Evolutionary conservation across 108 stramenopile species (phyloP).

Genomic region (Phaeodactylum tricornutum): DNA sequence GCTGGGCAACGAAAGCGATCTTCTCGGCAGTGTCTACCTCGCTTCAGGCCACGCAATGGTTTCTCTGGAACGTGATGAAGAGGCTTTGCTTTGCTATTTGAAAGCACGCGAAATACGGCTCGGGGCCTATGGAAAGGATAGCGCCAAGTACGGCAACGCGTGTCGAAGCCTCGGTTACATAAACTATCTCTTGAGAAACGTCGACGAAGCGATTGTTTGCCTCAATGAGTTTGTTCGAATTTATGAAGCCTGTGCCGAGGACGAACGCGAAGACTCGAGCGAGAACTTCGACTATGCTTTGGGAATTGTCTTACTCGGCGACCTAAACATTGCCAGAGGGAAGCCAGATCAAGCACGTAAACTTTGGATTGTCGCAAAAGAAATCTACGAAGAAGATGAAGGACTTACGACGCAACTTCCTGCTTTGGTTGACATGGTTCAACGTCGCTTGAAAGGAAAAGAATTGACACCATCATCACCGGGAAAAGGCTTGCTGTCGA

Average conservation of each 20-base stretch:
- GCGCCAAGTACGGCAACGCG: slow-evolving; percentile 9
- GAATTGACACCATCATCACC: slow-evolving; percentile 1
- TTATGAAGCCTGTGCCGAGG: slow-evolving; percentile 1
- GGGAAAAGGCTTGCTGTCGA: background rate
- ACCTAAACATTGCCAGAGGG: slow-evolving; percentile 10
- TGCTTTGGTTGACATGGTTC: slow-evolving; percentile 1
- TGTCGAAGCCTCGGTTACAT: slow-evolving; percentile 15
- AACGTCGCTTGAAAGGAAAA: background rate
- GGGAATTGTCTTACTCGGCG: slow-evolving; percentile 14
- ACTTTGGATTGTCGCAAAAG: slow-evolving; percentile 10
- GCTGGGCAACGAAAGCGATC: slow-evolving; percentile 5
- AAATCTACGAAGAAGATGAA: slow-evolving; percentile 3
- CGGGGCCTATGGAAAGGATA: slow-evolving; percentile 12
- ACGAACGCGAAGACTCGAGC: background rate
- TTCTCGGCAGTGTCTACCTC: slow-evolving; percentile 10
- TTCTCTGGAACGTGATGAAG: background rate
- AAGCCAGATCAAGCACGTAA: slow-evolving; percentile 6
- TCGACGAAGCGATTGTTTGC: slow-evolving; percentile 14
- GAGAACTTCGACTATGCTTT: slow-evolving; percentile 14
- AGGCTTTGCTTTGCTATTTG: slow-evolving; percentile 4
- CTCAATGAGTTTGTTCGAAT: slow-evolving; percentile 18
- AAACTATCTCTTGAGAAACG: slow-evolving; percentile 10
- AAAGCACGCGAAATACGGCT: slow-evolving; percentile 5
- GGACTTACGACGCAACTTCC: background rate
- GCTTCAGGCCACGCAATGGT: slow-evolving; percentile 15